Evolutionary conservation across 1,139 yeast genomes (phyloP), one percentile per base, ranked within the genome.

Genomic region (Spencermartinsiella ligniputridi): DNA sequence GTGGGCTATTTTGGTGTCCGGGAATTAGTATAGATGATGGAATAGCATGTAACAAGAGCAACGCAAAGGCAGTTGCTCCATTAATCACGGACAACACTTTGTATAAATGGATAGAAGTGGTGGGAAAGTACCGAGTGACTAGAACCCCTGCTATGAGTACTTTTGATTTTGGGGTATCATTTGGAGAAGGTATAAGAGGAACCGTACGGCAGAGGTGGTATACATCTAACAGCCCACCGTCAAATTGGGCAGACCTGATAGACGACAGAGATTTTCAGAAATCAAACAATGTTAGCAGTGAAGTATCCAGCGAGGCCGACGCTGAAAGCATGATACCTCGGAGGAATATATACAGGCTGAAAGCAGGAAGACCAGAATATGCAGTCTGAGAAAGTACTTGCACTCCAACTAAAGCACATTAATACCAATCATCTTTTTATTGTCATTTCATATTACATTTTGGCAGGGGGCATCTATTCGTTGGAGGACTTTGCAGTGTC

Each of bases 1-100:
- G 89, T 8, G 88, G 79, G 0, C 52, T 82, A 8, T 82, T 69
- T 57, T 75, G 74, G 49, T 81, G 86, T 55, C 64, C 70, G 2
- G 53, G 76, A 1, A 43, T 40, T 34, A 21, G 46, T n/a, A 51
- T 51, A 34, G 55, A 52, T 30, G 52, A 55, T 35, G 54, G 52
- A 12, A 41, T 48, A 19, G 47, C 40, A 12, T 56, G 60, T 39
- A 48, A 45, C 2, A 47, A 49, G 24, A 45, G 36, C 27, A 51
- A 53, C 36, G 56, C 61, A 8, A 21, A 43, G 3, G 59, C 61
- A 1, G 21, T 56, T 5, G 39, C 42, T 9, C 58, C 60, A 5
- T 36, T 57, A 16, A 42, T 50, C 21, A 52, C 55, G n/a, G 60
- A 56, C 34, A 52, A 50, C 13, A 36, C 47, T 2, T 33, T 44